Conservation (phyloP, 2,329 filamentous ascomycete genomes). For the Stagonosporopsis chrysanthemi region DNA sequence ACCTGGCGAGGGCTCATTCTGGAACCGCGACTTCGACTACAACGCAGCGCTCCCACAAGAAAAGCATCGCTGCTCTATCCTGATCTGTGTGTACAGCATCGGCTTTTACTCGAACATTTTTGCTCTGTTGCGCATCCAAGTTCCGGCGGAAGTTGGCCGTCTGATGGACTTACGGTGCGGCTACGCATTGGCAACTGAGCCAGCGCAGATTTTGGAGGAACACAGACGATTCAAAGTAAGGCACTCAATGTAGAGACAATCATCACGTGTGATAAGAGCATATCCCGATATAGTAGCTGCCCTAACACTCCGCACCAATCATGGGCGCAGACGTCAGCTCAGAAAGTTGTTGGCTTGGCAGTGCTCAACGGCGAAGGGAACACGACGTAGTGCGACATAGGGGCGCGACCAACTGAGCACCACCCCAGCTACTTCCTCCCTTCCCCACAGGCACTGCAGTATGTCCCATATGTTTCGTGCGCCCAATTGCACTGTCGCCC, state of each 20-base stretch:
- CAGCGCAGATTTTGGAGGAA: neutral
- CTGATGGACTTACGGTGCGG: neutral
- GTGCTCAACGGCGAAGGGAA: conserved; percentile 30
- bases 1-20: no score
- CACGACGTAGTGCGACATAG: conserved; percentile 29
- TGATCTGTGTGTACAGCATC: no score
- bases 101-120: no score
- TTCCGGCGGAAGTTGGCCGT: neutral
- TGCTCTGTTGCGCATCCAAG: no score
- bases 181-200: neutral
- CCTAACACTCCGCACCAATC: conserved; percentile 15
- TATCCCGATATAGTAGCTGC: conserved; percentile 8
- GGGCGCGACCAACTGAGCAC: conserved; percentile 26
- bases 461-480: conserved; percentile 14
- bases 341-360: conserved; percentile 26
- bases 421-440: conserved; percentile 12
- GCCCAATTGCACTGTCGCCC: conserved; percentile 15
- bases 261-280: conserved; percentile 9
- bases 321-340: conserved; percentile 13
- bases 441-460: conserved; percentile 19
- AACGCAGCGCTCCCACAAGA: neutral
- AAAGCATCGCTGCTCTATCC: neutral
- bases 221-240: neutral
- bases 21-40: neutral
- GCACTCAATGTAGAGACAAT: neutral